A percentile compares a stretch with the other conserved stretches of the same genome.
Conservation (phyloP, 192 early-diverging fungal genomes). For the Helicostylum pulchrum region DNA sequence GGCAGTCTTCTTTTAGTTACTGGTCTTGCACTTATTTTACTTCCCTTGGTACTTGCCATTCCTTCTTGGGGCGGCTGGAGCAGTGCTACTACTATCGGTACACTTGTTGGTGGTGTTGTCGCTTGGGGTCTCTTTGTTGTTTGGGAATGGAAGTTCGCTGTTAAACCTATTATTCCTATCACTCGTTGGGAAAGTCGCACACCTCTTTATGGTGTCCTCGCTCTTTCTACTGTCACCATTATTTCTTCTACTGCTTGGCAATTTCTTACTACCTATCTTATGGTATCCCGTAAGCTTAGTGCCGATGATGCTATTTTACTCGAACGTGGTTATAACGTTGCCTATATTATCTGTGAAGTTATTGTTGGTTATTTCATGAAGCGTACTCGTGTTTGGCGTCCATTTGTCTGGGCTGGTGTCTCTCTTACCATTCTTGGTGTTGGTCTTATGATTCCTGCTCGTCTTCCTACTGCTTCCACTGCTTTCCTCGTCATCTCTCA, state of each 20-base stretch:
- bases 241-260: constrained; percentile 19
- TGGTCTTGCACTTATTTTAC: constrained; percentile 18
- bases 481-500: constrained; percentile 27
- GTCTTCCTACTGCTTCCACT: constrained; percentile 19
- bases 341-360: constrained; percentile 17
- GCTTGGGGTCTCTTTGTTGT: constrained; percentile 11
- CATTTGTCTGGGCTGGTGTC: constrained; percentile 25
- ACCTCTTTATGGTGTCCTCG: constrained; percentile 20
- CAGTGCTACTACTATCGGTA: constrained; percentile 19
- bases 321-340: constrained; percentile 24
- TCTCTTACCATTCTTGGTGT: constrained; percentile 23
- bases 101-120: constrained; percentile 11
- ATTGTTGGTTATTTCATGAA: constrained; percentile 22
- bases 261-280: constrained; percentile 23
- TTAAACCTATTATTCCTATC: constrained; percentile 18
- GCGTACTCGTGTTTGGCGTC: constrained; percentile 16
- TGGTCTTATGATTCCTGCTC: constrained; percentile 35
- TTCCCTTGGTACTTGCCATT: constrained; percentile 24
- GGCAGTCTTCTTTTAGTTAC: constrained; percentile 20
- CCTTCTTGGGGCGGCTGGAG: constrained; percentile 18
- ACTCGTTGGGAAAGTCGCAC: constrained; percentile 16
- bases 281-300: constrained; percentile 18
- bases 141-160: constrained; percentile 27
- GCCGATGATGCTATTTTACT: constrained; percentile 16
- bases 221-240: constrained; percentile 13